These are phyloP conservation scores for Porpolomopsis calyptriformis DNA, from an alignment of 768 basidiomycete genomes.

Conservation along the genomic window DNA sequence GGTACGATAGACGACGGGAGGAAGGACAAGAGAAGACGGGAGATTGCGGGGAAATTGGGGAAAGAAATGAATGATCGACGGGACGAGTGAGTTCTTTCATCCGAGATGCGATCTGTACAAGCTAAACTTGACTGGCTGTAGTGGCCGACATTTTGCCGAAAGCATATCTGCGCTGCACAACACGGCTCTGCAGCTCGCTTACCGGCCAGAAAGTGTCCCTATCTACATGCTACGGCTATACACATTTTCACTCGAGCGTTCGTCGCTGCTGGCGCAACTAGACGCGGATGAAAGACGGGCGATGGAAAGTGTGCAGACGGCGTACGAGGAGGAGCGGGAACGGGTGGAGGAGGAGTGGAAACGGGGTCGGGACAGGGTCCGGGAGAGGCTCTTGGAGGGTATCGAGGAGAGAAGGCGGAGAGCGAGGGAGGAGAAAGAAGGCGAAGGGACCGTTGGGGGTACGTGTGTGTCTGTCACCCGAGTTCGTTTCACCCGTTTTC, in stretches of 20 bases:
- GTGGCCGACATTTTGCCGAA: conserved; percentile 53
- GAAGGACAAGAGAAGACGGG: conserved; percentile 60
- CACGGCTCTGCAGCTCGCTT: conserved; percentile 51
- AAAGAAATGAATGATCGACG: conserved; percentile 67
- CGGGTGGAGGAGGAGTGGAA: conserved; percentile 77
- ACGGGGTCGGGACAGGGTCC: conserved; percentile 60
- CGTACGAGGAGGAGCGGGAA: conserved; percentile 70
- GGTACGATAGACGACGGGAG: conserved; percentile 31
- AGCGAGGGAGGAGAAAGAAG: conserved; percentile 82
- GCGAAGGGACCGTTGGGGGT: conserved; percentile 72
- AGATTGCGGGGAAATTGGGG: conserved; percentile 56
- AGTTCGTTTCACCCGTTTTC: no score
- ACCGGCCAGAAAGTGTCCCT: conserved; percentile 53
- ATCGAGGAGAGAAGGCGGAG: conserved; percentile 72
- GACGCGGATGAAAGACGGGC: conserved; percentile 58
- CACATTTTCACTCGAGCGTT: conserved; percentile 65
- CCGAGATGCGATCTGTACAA: not conserved
- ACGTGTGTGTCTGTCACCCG: conserved; percentile 19
- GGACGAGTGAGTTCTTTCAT: conserved; percentile 49
- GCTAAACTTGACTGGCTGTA: conserved; percentile 18
- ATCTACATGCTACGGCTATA: conserved; percentile 64
- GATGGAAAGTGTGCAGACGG: conserved; percentile 54
- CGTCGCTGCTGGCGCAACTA: conserved; percentile 57
- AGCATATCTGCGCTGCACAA: conserved; percentile 49
- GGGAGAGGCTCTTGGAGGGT: conserved; percentile 71